Percentiles rank a stretch among this genome's conserved stretches.
Evolutionary conservation across 192 early-diverging fungal genomes (phyloP).

Genomic region (Coemansia asiatica): DNA sequence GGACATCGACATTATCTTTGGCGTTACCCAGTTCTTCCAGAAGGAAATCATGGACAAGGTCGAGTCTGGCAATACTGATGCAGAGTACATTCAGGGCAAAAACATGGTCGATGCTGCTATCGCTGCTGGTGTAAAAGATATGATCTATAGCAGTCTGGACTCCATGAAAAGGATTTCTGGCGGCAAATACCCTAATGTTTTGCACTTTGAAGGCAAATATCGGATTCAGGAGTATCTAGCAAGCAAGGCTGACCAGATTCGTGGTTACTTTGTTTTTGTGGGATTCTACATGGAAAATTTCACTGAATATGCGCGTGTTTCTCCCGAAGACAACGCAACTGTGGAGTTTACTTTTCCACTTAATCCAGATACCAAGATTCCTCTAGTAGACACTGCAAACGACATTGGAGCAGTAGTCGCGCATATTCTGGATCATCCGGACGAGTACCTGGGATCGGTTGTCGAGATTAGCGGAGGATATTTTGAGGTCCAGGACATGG

Average conservation of each 20-base stretch:
- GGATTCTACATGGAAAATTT: slow-evolving; percentile 47
- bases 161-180: slow-evolving; percentile 25
- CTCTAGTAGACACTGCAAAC: slow-evolving; percentile 35
- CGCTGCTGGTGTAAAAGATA: slow-evolving; percentile 15
- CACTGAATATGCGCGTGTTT: slow-evolving; percentile 23
- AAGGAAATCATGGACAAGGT: slow-evolving; percentile 8
- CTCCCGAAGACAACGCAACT: slow-evolving; percentile 31
- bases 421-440: slow-evolving; percentile 32
- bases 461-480: slow-evolving; percentile 32
- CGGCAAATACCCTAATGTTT: slow-evolving; percentile 30
- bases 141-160: slow-evolving; percentile 34
- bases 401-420: slow-evolving; percentile 35
- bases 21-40: slow-evolving; percentile 34
- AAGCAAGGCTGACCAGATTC: slow-evolving; percentile 26
- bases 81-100: slow-evolving; percentile 40
- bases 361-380: slow-evolving; percentile 19
- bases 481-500: slow-evolving; percentile 36
- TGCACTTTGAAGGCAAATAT: slow-evolving; percentile 42
- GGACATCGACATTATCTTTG: slow-evolving; percentile 33
- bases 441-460: slow-evolving; percentile 19
- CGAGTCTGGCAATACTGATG: slow-evolving; percentile 15
- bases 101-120: slow-evolving; percentile 42
- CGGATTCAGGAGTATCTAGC: slow-evolving; percentile 32
- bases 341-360: slow-evolving; percentile 38
- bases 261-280: slow-evolving; percentile 19